phyloP scores from a whole-genome alignment of 1,139 yeast genomes.

The Sugiyamaella sp. region DNA sequence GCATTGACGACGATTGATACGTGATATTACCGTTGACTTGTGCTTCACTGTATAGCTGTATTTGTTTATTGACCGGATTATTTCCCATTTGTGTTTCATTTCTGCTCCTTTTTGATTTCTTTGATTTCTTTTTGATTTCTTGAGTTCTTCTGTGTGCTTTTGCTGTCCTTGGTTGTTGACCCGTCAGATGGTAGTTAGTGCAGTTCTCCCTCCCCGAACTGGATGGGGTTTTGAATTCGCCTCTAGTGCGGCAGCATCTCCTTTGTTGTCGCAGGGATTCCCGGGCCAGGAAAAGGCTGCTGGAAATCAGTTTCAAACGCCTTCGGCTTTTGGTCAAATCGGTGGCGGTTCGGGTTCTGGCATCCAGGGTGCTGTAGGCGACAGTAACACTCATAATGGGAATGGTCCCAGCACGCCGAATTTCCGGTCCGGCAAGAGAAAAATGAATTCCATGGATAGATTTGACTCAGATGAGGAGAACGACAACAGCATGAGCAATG shows the following conservation, averaged over 20 bases:
- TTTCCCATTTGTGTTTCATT: no score
- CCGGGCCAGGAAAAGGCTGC: not conserved
- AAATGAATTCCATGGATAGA: conserved; percentile 14
- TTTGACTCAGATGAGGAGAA: conserved; percentile 10
- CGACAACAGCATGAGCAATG: not conserved
- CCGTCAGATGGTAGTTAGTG: conserved; percentile 32
- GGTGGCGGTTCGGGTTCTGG: not conserved
- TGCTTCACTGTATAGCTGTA: no score
- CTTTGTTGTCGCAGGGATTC: no score
- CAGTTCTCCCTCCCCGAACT: conserved; percentile 35
- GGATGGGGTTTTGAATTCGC: conserved; percentile 36
- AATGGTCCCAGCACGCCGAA: conserved; percentile 14
- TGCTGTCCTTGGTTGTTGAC: not conserved
- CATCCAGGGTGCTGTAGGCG: not conserved
- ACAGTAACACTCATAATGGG: not conserved
- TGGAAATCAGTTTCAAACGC: not conserved
- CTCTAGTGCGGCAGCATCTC: conserved; percentile 12
- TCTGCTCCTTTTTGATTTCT: no score
- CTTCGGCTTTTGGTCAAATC: not conserved
- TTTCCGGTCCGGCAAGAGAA: conserved; percentile 1
- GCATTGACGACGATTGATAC: no score
- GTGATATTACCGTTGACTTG: no score
- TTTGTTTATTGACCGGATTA: no score
- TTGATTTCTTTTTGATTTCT: not conserved
- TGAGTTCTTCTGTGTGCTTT: not conserved